These are phyloP conservation scores for Mediolabrus comicus DNA, from an alignment of 108 stramenopile genomes.

Conservation along the genomic window DNA sequence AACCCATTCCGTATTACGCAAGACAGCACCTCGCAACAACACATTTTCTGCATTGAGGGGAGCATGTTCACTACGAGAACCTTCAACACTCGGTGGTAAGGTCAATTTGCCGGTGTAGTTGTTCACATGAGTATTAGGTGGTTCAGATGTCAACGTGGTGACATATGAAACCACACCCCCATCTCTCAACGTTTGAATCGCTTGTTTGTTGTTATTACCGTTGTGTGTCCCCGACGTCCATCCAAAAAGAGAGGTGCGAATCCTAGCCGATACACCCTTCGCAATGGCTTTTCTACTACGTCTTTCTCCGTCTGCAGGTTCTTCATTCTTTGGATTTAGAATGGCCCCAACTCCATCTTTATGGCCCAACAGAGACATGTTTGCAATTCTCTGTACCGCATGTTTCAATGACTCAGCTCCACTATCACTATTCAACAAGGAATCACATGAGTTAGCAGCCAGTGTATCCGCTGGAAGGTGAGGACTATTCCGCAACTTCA, in stretches of 20 bases:
- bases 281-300: not conserved
- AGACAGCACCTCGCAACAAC: slow-evolving; percentile 89
- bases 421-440: slow-evolving; percentile 7
- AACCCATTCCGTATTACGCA: slow-evolving; percentile 96
- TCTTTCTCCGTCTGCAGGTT: slow-evolving; percentile 7
- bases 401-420: slow-evolving; percentile 60
- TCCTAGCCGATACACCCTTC: not conserved
- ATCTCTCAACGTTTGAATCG: not conserved
- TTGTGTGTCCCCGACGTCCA: slow-evolving; percentile 1
- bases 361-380: slow-evolving; percentile 65
- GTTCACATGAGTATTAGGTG: slow-evolving; percentile 90
- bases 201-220: not conserved
- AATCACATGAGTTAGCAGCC: not conserved
- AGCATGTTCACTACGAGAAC: slow-evolving; percentile 53
- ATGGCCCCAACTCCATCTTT: slow-evolving; percentile 54
- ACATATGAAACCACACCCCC: slow-evolving; percentile 39
- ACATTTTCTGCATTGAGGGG: slow-evolving; percentile 86
- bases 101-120: slow-evolving; percentile 87
- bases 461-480: slow-evolving; percentile 41
- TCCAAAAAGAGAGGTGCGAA: slow-evolving; percentile 4
- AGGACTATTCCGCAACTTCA: slow-evolving; percentile 86
- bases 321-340: slow-evolving; percentile 59
- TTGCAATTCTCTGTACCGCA: slow-evolving; percentile 67
- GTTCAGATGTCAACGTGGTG: slow-evolving; percentile 72
- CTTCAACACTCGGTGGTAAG: slow-evolving; percentile 50